Evolutionary conservation across 1,284 basidiomycete species (phyloP).

Genomic region (Sporisorium scitamineum): DNA sequence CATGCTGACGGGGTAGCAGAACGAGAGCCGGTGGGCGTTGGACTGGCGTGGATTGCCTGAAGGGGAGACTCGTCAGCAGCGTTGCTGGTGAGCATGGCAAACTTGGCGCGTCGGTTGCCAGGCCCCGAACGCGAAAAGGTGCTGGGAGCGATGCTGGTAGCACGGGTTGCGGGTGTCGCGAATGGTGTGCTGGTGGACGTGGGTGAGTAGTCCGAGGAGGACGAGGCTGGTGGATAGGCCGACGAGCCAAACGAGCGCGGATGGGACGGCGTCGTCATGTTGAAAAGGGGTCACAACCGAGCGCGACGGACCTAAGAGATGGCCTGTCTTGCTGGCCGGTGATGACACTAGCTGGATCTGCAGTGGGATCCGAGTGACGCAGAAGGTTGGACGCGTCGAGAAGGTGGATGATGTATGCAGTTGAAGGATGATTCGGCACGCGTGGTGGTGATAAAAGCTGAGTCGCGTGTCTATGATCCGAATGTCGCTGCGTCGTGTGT

Average conservation of each 20-base stretch:
- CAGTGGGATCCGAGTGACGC: background rate
- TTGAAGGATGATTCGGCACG: background rate
- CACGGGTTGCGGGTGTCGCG: slow-evolving; percentile 44
- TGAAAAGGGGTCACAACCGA: slow-evolving; percentile 9
- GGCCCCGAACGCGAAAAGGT: slow-evolving; percentile 54
- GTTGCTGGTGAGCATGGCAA: slow-evolving; percentile 34
- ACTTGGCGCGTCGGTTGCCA: slow-evolving; percentile 49
- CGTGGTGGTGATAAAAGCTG: background rate
- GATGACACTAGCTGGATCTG: background rate
- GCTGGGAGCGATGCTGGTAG: slow-evolving; percentile 48
- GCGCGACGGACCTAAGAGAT: slow-evolving; percentile 15
- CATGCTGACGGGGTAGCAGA: slow-evolving; percentile 44
- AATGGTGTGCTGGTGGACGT: slow-evolving; percentile 52
- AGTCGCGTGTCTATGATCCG: background rate
- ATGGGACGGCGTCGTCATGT: slow-evolving; percentile 52
- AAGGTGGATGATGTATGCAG: slow-evolving; percentile 15
- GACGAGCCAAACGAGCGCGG: slow-evolving; percentile 39
- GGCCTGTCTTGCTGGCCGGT: slow-evolving; percentile 14
- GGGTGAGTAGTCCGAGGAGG: slow-evolving; percentile 50
- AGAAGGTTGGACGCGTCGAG: slow-evolving; percentile 16
- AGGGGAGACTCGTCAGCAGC: slow-evolving; percentile 23
- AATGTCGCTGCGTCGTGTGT: background rate
- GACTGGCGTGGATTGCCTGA: slow-evolving; percentile 39
- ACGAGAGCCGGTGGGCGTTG: slow-evolving; percentile 44
- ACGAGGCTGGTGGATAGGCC: slow-evolving; percentile 32